Conservation (phyloP, 2,329 filamentous ascomycete genomes). For the Cladobotryum mycophilum region DNA sequence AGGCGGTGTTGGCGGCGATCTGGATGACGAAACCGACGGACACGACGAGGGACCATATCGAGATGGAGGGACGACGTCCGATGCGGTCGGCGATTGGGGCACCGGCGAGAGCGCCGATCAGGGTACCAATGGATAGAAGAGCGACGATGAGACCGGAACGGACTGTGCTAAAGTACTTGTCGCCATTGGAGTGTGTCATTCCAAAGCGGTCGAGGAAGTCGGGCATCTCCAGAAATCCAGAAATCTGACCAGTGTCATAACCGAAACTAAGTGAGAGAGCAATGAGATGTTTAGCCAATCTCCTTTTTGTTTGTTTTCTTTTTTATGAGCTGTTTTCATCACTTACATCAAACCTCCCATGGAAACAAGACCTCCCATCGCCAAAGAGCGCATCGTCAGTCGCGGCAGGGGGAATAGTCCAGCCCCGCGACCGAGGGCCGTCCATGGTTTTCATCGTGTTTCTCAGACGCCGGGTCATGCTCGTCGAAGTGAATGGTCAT, state of each 20-base stretch:
- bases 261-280: constrained; percentile 26
- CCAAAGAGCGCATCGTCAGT: constrained; percentile 30
- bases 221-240: constrained; percentile 52
- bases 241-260: constrained; percentile 49
- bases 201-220: constrained; percentile 50
- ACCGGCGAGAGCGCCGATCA: constrained; percentile 53
- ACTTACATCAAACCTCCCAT: constrained; percentile 40
- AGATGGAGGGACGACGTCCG: constrained; percentile 58
- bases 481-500: constrained; percentile 36
- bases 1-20: constrained; percentile 47
- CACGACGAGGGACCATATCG: constrained; percentile 53
- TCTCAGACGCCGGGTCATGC: constrained; percentile 35
- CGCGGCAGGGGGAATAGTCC: constrained; percentile 41
- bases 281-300: neutral
- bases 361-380: constrained; percentile 36
- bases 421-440: constrained; percentile 32
- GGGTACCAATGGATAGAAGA: constrained; percentile 52
- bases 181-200: constrained; percentile 31
- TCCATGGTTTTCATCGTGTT: constrained; percentile 21
- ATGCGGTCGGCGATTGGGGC: constrained; percentile 59
- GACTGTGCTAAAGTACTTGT: constrained; percentile 42
- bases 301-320: too few relatives aligned
- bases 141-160: constrained; percentile 54
- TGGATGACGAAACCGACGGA: constrained; percentile 63
- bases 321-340: neutral